phyloP scores from a whole-genome alignment of 208 protist genomes.

The Crithidia fasciculata region DNA sequence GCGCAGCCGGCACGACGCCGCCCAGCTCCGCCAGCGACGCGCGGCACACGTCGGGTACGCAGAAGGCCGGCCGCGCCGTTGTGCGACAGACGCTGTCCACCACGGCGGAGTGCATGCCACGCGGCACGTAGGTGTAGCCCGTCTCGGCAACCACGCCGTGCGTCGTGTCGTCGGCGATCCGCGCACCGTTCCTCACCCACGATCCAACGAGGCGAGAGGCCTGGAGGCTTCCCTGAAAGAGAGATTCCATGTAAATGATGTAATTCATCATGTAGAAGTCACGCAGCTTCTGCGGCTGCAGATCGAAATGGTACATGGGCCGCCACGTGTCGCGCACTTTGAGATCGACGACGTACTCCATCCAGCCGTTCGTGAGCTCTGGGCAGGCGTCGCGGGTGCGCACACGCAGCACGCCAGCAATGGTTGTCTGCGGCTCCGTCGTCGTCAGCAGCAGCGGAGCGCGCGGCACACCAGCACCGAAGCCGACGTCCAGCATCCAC shows the following conservation, averaged over 20 bases:
- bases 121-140: conserved; percentile 4
- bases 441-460: conserved; percentile 11
- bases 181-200: background rate
- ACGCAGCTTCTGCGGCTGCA: conserved; percentile 9
- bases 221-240: conserved; percentile 3
- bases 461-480: conserved; percentile 13
- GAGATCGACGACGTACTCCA: conserved; percentile 9
- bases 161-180: background rate
- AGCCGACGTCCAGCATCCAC: conserved; percentile 35
- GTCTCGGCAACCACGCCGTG: background rate
- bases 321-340: conserved; percentile 1
- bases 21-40: conserved; percentile 1
- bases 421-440: conserved; percentile 5
- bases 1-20: conserved; percentile 3
- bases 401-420: conserved; percentile 26
- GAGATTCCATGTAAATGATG: background rate
- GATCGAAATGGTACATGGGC: conserved; percentile 24
- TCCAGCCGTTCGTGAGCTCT: conserved; percentile 5
- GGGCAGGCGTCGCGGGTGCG: conserved; percentile 21
- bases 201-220: conserved; percentile 1
- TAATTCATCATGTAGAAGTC: conserved; percentile 17
- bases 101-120: conserved; percentile 2
- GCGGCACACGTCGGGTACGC: background rate
- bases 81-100: background rate
- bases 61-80: background rate